phyloP scores from a whole-genome alignment of 1,284 basidiomycete genomes.

The Cryptococcus neoformans region DNA sequence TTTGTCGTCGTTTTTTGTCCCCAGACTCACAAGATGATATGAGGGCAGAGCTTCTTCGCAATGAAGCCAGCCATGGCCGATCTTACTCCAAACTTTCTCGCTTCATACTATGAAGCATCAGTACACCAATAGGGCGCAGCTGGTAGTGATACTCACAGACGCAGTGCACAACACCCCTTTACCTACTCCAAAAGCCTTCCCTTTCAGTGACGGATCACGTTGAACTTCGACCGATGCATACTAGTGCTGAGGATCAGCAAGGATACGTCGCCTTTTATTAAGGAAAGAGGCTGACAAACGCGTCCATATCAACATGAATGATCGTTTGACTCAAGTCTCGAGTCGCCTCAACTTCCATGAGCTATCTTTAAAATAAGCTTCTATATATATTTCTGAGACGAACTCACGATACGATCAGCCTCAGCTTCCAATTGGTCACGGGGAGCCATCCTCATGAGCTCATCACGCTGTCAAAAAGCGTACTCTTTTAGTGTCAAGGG shows the following conservation, averaged over 20 bases:
- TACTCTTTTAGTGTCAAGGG: constrained; percentile 5
- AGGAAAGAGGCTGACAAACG: constrained; percentile 31
- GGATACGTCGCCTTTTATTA: not conserved
- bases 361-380: constrained; percentile 50
- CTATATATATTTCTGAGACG: not conserved
- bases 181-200: constrained; percentile 82
- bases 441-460: constrained; percentile 33
- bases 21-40: constrained; percentile 64
- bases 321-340: constrained; percentile 79
- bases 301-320: constrained; percentile 49
- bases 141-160: constrained; percentile 29
- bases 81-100: constrained; percentile 79
- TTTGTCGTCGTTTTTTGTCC: constrained; percentile 6
- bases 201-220: constrained; percentile 70
- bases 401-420: constrained; percentile 43
- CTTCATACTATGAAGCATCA: constrained; percentile 66
- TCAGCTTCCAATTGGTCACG: constrained; percentile 32
- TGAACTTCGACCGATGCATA: constrained; percentile 59
- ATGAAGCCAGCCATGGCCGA: constrained; percentile 93
- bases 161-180: constrained; percentile 76
- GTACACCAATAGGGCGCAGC: not conserved
- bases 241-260: constrained; percentile 12
- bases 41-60: constrained; percentile 88
- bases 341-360: constrained; percentile 68
- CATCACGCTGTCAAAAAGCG: constrained; percentile 34